Base-by-base conservation (phyloP, 495 filamentous ascomycete species). In the Margaritispora aquatica region DNA sequence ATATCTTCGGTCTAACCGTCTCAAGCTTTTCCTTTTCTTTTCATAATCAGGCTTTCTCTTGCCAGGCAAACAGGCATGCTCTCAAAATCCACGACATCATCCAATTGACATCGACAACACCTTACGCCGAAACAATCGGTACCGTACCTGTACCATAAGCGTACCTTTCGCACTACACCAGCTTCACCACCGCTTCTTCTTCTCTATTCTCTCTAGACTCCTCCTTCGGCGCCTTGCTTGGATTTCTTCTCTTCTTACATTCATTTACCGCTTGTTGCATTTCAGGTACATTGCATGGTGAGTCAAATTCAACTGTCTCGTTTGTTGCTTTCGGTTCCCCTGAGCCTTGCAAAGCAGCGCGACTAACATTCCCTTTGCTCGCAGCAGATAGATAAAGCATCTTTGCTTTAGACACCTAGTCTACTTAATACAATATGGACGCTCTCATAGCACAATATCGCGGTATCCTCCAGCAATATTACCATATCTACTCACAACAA, bases 221-320 rank as follows among this genome's bases (percentile, higher is more conserved):
- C 38, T 44, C 38, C 15, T 44, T 24, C 19, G 26, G 5, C 21
- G 15, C 31, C 44, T 38, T 11, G 13, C 19, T 51, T 29, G 57
- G 36, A 47, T 23, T 47, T 24, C 17, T 50, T 29, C 49, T 53
- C 49, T 61, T 57, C 55, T 61, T 55, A 58, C 54, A 19, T 53
- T 55, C 60, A 44, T 60, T 59, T 55, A 23, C n/a, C n/a, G n/a
- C 44, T 46, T 55, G 26, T n/a, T 17, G 17, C 10, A 48, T 57
- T 66, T 61, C 64, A 63, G 62, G 59, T 66, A 60, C 59, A 60
- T 63, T 26, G 50, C 57, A 60, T 60, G 63, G 63, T 66, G 58
- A 57, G 53, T 51, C 17, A 26, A 29, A 52, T 29, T 36, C 26
- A n/a, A n/a, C 29, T 23, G 31, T 21, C 36, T 1, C 21, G 13